phyloP scores from a whole-genome alignment of 2,329 filamentous ascomycete species.

The Bipolaris bicolor region DNA sequence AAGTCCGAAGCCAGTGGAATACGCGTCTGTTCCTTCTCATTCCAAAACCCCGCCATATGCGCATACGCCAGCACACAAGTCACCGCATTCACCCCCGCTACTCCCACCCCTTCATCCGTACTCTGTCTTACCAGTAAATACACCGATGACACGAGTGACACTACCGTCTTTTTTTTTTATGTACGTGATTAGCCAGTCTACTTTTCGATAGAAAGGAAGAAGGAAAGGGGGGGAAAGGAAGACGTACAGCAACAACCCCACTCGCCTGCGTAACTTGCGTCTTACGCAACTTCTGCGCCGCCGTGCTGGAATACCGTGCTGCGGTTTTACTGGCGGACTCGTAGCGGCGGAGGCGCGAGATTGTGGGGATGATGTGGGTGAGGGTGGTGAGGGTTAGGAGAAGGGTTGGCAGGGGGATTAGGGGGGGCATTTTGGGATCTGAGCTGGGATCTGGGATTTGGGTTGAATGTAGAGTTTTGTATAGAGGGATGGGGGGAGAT shows the following conservation, averaged over 20 bases:
- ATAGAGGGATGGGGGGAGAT: no score
- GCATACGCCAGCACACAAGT: constrained; percentile 22
- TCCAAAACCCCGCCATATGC: constrained; percentile 46
- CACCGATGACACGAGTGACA: no score
- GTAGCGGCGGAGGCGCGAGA: constrained; percentile 45
- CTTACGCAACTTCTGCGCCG: constrained; percentile 41
- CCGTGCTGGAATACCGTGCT: constrained; percentile 45
- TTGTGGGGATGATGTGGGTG: constrained; percentile 44
- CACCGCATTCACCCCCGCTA: background rate
- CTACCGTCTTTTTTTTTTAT: no score
- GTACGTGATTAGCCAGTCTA: no score
- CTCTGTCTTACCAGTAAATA: no score
- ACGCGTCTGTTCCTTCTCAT: constrained; percentile 37
- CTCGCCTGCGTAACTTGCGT: constrained; percentile 46
- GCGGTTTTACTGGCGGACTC: constrained; percentile 45
- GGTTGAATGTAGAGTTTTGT: no score
- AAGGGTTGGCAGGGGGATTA: background rate
- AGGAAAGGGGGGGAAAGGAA: no score
- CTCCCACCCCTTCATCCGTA: no score
- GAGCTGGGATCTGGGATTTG: no score
- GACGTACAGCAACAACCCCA: constrained; percentile 40
- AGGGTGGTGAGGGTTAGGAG: constrained; percentile 40
- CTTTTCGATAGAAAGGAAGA: no score
- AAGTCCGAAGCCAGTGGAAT: constrained; percentile 46
- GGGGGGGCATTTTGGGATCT: no score